phyloP scores from a whole-genome alignment of 73 alveolate genomes.

The Symbiodinium natans region DNA sequence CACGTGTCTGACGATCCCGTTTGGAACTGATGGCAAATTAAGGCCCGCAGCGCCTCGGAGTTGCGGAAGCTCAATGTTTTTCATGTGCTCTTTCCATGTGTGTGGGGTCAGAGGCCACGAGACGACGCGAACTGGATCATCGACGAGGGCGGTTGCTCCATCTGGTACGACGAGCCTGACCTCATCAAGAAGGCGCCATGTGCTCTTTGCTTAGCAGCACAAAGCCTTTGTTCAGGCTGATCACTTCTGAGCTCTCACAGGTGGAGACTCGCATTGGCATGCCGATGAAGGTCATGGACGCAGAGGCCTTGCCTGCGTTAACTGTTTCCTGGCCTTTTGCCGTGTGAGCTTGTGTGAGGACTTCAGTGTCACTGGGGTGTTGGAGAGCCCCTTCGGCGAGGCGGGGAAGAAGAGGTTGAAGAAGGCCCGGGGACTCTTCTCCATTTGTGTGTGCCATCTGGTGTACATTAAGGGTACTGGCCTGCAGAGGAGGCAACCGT shows the following conservation, averaged over 20 bases:
- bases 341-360: conserved; percentile 33
- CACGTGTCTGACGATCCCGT: conserved; percentile 78
- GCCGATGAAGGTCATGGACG: conserved; percentile 90
- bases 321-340: neutral
- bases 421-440: conserved; percentile 23
- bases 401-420: conserved; percentile 64
- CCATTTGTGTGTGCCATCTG: neutral
- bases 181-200: conserved; percentile 72
- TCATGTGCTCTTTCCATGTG: neutral
- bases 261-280: conserved; percentile 78
- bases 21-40: conserved; percentile 67
- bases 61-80: neutral
- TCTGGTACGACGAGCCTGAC: conserved; percentile 93
- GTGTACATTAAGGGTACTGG: neutral
- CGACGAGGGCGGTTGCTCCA: conserved; percentile 89
- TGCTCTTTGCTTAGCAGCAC: neutral
- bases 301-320: neutral
- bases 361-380: conserved; percentile 84
- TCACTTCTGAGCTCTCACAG: neutral
- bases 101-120: conserved; percentile 25
- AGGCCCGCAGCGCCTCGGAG: neutral
- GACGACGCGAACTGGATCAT: conserved; percentile 92
- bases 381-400: conserved; percentile 92
- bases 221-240: neutral
- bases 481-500: conserved; percentile 25